phyloP scores from a whole-genome alignment of 2,329 filamentous ascomycete genomes.

The Teratosphaeria nubilosa region DNA sequence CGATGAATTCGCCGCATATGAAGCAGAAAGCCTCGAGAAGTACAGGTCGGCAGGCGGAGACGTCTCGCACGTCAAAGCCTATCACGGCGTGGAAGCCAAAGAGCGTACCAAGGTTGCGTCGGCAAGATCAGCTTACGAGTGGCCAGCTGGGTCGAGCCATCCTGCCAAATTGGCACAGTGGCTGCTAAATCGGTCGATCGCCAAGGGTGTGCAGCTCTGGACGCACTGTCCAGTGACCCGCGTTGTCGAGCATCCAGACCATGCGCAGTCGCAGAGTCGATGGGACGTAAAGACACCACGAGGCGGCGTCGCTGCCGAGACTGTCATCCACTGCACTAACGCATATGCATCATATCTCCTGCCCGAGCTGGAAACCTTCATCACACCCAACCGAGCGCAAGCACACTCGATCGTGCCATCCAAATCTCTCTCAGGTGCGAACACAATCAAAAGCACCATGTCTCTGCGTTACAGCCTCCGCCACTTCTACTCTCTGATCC shows the following conservation, averaged over 20 bases:
- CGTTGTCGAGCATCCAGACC: slow-evolving; percentile 10
- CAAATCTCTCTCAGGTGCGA: slow-evolving; percentile 25
- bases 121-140: slow-evolving; percentile 40
- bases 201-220: slow-evolving; percentile 31
- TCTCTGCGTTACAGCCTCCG: slow-evolving; percentile 37
- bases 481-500: slow-evolving; percentile 43
- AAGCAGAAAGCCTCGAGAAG: slow-evolving; percentile 30
- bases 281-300: slow-evolving; percentile 29
- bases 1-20: slow-evolving; percentile 36
- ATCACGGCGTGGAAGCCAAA: slow-evolving; percentile 31
- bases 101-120: slow-evolving; percentile 28
- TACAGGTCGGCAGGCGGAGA: slow-evolving; percentile 36
- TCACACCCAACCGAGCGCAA: slow-evolving; percentile 37
- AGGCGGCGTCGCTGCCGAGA: slow-evolving; percentile 22
- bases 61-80: slow-evolving; percentile 32
- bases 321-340: slow-evolving; percentile 33
- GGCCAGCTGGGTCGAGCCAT: slow-evolving; percentile 41
- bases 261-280: not conserved
- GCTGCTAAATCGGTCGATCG: slow-evolving; percentile 30
- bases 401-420: slow-evolving; percentile 36
- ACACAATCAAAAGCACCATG: slow-evolving; percentile 31
- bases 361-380: slow-evolving; percentile 25
- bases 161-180: slow-evolving; percentile 43
- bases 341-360: slow-evolving; percentile 30
- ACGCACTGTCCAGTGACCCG: slow-evolving; percentile 33